Conservation (phyloP, 2,329 filamentous ascomycete genomes). For the Setomelanomma holmii region DNA sequence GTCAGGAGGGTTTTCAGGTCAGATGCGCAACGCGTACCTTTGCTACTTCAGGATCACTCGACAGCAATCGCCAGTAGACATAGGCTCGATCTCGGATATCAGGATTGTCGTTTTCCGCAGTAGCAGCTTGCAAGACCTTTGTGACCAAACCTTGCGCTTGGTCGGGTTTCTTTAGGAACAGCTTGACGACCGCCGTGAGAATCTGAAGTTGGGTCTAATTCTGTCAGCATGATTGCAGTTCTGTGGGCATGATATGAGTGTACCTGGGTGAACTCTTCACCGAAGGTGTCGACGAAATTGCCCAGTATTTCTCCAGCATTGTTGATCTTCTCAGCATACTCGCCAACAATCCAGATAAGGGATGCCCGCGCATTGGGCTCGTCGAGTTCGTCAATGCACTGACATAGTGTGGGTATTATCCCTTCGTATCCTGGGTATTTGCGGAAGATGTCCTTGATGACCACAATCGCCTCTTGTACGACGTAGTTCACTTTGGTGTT, state of each 20-base stretch:
- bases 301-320: slow-evolving; percentile 95
- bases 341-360: slow-evolving; percentile 98
- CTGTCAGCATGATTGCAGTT: too few species aligned
- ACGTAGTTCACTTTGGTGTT: slow-evolving; percentile 99
- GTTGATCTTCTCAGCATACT: slow-evolving; percentile 98
- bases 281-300: slow-evolving; percentile 91
- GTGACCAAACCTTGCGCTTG: slow-evolving; percentile 90
- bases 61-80: slow-evolving; percentile 96
- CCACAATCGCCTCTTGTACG: slow-evolving; percentile 97
- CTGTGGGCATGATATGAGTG: too few species aligned
- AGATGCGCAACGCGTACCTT: slow-evolving; percentile 64
- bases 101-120: slow-evolving; percentile 94
- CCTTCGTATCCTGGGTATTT: slow-evolving; percentile 98
- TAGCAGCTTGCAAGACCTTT: slow-evolving; percentile 91
- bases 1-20: background rate
- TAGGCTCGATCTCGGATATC: slow-evolving; percentile 97
- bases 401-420: slow-evolving; percentile 94
- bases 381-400: slow-evolving; percentile 96
- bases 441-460: slow-evolving; percentile 97
- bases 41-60: slow-evolving; percentile 86
- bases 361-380: slow-evolving; percentile 90
- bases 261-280: slow-evolving; percentile 94
- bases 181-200: slow-evolving; percentile 93
- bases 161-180: slow-evolving; percentile 96
- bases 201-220: slow-evolving; percentile 93